phyloP scores from a whole-genome alignment of 768 basidiomycete genomes.

The Boletus tylopilopsis region DNA sequence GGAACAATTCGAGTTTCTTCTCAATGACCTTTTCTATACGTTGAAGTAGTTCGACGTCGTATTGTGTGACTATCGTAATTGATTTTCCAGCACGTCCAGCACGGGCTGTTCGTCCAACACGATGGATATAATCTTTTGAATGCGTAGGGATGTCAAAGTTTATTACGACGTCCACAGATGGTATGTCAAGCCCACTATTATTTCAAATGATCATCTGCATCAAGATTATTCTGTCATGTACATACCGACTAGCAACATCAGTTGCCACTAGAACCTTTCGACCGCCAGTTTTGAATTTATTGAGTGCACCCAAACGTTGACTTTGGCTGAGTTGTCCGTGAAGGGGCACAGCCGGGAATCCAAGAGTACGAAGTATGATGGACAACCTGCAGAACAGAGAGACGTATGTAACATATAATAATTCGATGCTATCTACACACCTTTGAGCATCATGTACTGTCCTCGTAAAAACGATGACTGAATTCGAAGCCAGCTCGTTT shows the following conservation, averaged over 20 bases:
- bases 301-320: constrained; percentile 86
- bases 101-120: constrained; percentile 95
- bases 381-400: constrained; percentile 52
- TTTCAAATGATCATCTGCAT: constrained; percentile 2
- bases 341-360: constrained; percentile 92
- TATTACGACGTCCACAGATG: constrained; percentile 92
- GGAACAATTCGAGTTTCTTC: constrained; percentile 89
- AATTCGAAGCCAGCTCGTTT: constrained; percentile 86
- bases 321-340: constrained; percentile 96
- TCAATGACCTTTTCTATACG: constrained; percentile 90
- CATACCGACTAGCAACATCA: constrained; percentile 89
- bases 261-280: constrained; percentile 91
- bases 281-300: constrained; percentile 95
- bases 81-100: constrained; percentile 97
- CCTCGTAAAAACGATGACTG: constrained; percentile 93
- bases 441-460: constrained; percentile 92
- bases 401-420: neutral
- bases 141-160: constrained; percentile 98
- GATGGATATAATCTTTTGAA: constrained; percentile 98
- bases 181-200: constrained; percentile 93
- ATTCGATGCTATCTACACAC: constrained; percentile 32
- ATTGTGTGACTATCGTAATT: constrained; percentile 97
- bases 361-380: constrained; percentile 84
- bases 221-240: constrained; percentile 5
- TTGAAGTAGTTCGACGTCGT: constrained; percentile 94